Evolutionary conservation across 2,329 filamentous ascomycete species (phyloP).

Genomic region (Cordyceps farinosa): DNA sequence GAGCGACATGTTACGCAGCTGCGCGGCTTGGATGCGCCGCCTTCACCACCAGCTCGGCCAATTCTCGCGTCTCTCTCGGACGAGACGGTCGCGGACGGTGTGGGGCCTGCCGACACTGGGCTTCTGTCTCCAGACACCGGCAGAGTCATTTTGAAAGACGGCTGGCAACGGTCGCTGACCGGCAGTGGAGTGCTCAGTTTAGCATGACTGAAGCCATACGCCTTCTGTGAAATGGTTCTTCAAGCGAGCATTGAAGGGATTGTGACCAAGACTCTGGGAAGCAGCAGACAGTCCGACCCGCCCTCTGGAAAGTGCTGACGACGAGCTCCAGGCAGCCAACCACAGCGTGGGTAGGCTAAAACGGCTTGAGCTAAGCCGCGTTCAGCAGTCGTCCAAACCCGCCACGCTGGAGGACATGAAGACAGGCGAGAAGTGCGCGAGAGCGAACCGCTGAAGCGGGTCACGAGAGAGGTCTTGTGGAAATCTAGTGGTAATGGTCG

Average conservation of each 20-base stretch:
- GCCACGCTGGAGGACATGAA: background rate
- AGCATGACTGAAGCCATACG: background rate
- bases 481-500: background rate
- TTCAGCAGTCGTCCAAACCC: background rate
- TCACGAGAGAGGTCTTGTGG: background rate
- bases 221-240: background rate
- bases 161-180: background rate
- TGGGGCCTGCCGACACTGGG: background rate
- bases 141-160: background rate
- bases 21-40: conserved; percentile 33
- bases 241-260: background rate
- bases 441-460: background rate
- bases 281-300: background rate
- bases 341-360: background rate
- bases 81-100: conserved; percentile 5
- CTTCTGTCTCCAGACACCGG: background rate
- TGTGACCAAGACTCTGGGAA: background rate
- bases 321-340: background rate
- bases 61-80: conserved; percentile 23
- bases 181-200: background rate
- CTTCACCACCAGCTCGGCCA: background rate
- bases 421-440: conserved; percentile 7
- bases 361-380: background rate
- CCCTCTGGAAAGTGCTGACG: background rate
- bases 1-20: conserved; percentile 50